Conservation (phyloP, 2,329 filamentous ascomycete species). For the Arachnomyces sp. region DNA sequence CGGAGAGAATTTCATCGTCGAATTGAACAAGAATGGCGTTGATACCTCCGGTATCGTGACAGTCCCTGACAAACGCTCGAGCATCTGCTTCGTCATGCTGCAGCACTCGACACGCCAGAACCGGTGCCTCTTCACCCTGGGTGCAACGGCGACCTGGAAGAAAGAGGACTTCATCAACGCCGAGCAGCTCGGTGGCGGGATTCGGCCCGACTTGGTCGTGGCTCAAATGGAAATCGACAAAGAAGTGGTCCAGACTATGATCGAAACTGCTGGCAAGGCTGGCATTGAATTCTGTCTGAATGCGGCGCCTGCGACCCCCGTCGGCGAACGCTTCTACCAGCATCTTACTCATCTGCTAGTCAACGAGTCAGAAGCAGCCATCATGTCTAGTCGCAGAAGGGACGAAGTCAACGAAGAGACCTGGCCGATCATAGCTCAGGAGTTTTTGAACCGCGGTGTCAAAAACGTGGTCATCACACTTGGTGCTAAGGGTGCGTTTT, state of each 20-base stretch:
- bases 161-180: constrained; percentile 2
- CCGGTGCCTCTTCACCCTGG: constrained; percentile 41
- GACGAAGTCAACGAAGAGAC: too few species aligned
- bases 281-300: constrained; percentile 12
- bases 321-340: constrained; percentile 2
- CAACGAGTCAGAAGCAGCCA: constrained; percentile 11
- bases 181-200: constrained; percentile 5
- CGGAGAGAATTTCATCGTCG: constrained; percentile 30
- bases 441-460: too few species aligned
- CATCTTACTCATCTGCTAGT: constrained; percentile 11
- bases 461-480: too few species aligned
- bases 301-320: constrained; percentile 6
- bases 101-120: constrained; percentile 43
- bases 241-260: constrained; percentile 8
- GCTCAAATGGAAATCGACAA: constrained; percentile 6
- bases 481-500: too few species aligned
- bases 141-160: constrained; percentile 37
- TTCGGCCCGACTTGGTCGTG: constrained; percentile 11
- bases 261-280: constrained; percentile 5
- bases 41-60: constrained; percentile 32
- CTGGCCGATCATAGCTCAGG: too few species aligned
- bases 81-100: constrained; percentile 43
- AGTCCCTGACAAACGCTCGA: constrained; percentile 38
- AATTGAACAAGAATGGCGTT: constrained; percentile 38
- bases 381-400: constrained; percentile 8